These are phyloP conservation scores for Pyracantha coccinea DNA, from an alignment of 331 rosid species.

Conservation along the genomic window DNA sequence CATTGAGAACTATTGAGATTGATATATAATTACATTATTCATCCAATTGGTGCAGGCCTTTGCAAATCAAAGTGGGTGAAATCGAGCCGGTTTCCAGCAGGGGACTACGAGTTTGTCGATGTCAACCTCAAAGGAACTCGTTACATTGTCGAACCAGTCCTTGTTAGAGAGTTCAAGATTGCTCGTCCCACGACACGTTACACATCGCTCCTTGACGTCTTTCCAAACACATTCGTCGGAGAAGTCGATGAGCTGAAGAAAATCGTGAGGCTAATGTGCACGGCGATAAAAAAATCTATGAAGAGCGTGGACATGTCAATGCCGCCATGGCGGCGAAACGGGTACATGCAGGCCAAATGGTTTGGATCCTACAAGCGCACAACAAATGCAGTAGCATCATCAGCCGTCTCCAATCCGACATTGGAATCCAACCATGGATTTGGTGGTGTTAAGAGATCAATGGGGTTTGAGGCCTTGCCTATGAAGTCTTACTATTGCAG, in stretches of 20 bases:
- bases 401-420: background rate
- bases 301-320: slow-evolving; percentile 34
- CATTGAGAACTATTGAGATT: background rate
- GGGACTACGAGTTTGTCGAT: slow-evolving; percentile 68
- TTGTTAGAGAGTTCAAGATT: slow-evolving; percentile 50
- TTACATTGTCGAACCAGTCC: slow-evolving; percentile 50
- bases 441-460: background rate
- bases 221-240: slow-evolving; percentile 55
- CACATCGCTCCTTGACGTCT: slow-evolving; percentile 32
- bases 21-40: background rate
- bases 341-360: slow-evolving; percentile 69
- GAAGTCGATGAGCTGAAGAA: slow-evolving; percentile 42
- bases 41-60: slow-evolving; percentile 36
- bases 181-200: slow-evolving; percentile 66
- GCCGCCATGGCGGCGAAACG: slow-evolving; percentile 81
- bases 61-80: slow-evolving; percentile 84
- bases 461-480: slow-evolving; percentile 18
- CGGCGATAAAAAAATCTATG: slow-evolving; percentile 54
- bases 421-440: background rate
- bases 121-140: slow-evolving; percentile 38
- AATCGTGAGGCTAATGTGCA: slow-evolving; percentile 49
- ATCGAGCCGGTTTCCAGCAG: slow-evolving; percentile 45
- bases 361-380: slow-evolving; percentile 61
- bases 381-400: slow-evolving; percentile 11
- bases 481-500: slow-evolving; percentile 22